These are phyloP conservation scores for Ceratobasidium sp. DNA, from an alignment of 1,284 basidiomycete species.

Conservation along the genomic window DNA sequence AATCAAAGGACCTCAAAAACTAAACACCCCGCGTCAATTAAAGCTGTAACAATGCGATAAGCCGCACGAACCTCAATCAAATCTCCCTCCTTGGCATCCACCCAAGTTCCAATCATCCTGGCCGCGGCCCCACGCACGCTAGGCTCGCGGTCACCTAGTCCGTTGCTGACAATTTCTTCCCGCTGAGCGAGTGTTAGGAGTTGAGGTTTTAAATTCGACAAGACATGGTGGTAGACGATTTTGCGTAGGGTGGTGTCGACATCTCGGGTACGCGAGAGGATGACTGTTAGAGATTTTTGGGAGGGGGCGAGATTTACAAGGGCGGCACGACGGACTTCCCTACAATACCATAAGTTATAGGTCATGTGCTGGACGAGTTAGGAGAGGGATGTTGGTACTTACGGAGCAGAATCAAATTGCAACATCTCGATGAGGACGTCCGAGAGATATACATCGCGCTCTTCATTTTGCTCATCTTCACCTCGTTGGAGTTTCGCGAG, in stretches of 20 bases:
- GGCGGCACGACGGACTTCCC: constrained; percentile 90
- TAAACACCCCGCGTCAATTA: constrained; percentile 56
- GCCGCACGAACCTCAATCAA: constrained; percentile 54
- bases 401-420: constrained; percentile 82
- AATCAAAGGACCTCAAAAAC: constrained; percentile 73
- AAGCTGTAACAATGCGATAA: too few species aligned
- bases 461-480: constrained; percentile 75
- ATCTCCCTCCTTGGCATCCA: constrained; percentile 68
- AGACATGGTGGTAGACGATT: constrained; percentile 77
- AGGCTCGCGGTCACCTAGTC: constrained; percentile 88
- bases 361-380: constrained; percentile 22
- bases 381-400: constrained; percentile 54
- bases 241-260: constrained; percentile 84
- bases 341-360: constrained; percentile 52
- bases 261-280: constrained; percentile 88
- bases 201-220: constrained; percentile 70
- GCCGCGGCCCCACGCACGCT: constrained; percentile 83
- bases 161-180: constrained; percentile 80
- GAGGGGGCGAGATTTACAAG: constrained; percentile 81
- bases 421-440: constrained; percentile 80
- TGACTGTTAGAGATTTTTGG: constrained; percentile 61
- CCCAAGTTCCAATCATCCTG: constrained; percentile 81
- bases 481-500: constrained; percentile 85
- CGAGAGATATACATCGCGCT: constrained; percentile 71
- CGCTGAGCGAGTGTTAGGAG: constrained; percentile 80